Evolutionary conservation across 2,329 filamentous ascomycete genomes (phyloP).

Genomic region (Calcarisporium arbuscula): DNA sequence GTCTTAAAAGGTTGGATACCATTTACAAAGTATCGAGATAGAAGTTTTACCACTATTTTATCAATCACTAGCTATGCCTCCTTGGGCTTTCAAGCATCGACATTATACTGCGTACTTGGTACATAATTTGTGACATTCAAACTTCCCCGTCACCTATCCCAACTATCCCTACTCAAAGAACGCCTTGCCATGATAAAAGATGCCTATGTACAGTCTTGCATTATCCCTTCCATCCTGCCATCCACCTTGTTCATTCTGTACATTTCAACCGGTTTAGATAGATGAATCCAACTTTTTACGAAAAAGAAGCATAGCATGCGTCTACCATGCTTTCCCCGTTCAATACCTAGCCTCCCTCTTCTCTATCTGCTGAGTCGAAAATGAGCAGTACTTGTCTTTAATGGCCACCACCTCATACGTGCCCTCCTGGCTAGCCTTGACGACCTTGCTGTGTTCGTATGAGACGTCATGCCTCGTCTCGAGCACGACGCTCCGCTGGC

Average conservation of each 20-base stretch:
- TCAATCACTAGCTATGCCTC: not conserved
- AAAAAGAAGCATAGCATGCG: slow-evolving; percentile 7
- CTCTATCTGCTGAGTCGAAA: slow-evolving; percentile 63
- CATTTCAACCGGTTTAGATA: too few species aligned
- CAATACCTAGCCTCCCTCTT: slow-evolving; percentile 30
- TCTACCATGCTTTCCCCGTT: slow-evolving; percentile 16
- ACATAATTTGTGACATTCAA: slow-evolving; percentile 5
- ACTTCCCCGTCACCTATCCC: slow-evolving; percentile 7
- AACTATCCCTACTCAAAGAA: slow-evolving; percentile 12
- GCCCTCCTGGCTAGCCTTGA: slow-evolving; percentile 86
- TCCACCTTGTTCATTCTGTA: too few species aligned
- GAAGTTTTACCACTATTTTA: not conserved
- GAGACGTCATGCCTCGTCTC: slow-evolving; percentile 88
- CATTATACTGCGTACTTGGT: slow-evolving; percentile 4
- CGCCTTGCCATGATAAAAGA: slow-evolving; percentile 36
- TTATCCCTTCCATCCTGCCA: too few species aligned
- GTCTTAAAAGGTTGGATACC: slow-evolving; percentile 2
- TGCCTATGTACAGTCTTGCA: slow-evolving; percentile 23
- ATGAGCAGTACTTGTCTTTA: slow-evolving; percentile 87
- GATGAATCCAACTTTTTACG: slow-evolving; percentile 8
- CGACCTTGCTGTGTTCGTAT: slow-evolving; percentile 71
- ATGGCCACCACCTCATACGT: slow-evolving; percentile 97
- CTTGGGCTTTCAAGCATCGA: not conserved
- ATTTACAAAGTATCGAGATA: not conserved
- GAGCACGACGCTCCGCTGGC: slow-evolving; percentile 71